A percentile compares a stretch with the other conserved stretches of the same genome.
phyloP scores from a whole-genome alignment of 2,329 filamentous ascomycete genomes.

The Stemphylium beticola region DNA sequence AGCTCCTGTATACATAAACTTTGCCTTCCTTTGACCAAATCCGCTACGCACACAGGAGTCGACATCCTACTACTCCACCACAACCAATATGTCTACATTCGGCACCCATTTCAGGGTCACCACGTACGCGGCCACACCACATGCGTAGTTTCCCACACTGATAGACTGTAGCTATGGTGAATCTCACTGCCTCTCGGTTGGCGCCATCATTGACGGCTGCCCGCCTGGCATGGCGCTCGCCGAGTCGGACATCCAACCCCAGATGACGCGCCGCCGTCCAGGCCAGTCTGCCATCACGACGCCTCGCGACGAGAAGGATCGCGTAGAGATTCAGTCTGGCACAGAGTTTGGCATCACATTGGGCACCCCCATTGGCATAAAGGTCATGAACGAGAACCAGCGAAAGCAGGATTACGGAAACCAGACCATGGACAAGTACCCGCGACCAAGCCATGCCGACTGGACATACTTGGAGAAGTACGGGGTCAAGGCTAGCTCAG shows the following conservation, averaged over 20 bases:
- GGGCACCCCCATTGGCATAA: slow-evolving; percentile 86
- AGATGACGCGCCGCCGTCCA: slow-evolving; percentile 88
- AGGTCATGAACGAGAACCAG: slow-evolving; percentile 91
- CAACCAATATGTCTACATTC: slow-evolving; percentile 70
- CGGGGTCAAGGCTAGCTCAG: slow-evolving; percentile 87
- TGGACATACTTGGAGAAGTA: slow-evolving; percentile 99
- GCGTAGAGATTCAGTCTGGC: slow-evolving; percentile 89
- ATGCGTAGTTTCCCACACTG: slow-evolving; percentile 16
- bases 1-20: slow-evolving; percentile 4
- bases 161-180: slow-evolving; percentile 69
- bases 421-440: slow-evolving; percentile 89
- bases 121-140: slow-evolving; percentile 64
- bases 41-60: slow-evolving; percentile 7
- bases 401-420: slow-evolving; percentile 89
- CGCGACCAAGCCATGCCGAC: slow-evolving; percentile 90
- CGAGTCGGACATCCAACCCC: slow-evolving; percentile 89
- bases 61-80: slow-evolving; percentile 4
- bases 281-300: slow-evolving; percentile 91
- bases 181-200: slow-evolving; percentile 90
- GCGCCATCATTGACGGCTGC: slow-evolving; percentile 91
- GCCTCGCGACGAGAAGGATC: slow-evolving; percentile 89
- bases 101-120: slow-evolving; percentile 82
- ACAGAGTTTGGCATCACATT: slow-evolving; percentile 89
- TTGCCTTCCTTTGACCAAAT: neutral
- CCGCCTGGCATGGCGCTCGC: slow-evolving; percentile 86